These are phyloP conservation scores for Calocybe cyanea DNA, from an alignment of 768 basidiomycete species.

Conservation along the genomic window DNA sequence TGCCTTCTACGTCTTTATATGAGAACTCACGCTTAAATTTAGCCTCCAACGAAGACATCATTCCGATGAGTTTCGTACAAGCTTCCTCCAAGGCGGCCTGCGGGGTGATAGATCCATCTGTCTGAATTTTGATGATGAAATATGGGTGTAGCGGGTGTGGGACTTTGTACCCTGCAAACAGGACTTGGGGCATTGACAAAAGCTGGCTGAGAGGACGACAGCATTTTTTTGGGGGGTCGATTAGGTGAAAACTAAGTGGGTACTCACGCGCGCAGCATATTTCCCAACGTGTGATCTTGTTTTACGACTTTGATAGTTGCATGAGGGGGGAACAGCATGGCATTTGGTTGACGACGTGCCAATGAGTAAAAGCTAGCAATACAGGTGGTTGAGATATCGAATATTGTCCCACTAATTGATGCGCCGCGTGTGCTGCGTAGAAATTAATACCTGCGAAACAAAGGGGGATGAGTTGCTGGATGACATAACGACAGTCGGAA, in stretches of 20 bases:
- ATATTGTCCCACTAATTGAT: neutral
- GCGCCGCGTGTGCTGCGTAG: neutral
- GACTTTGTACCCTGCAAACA: conserved; percentile 97
- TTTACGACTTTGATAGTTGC: conserved; percentile 93
- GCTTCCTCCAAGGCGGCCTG: conserved; percentile 80
- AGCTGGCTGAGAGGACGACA: conserved; percentile 65
- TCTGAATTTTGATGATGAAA: conserved; percentile 94
- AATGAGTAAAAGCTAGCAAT: conserved; percentile 14
- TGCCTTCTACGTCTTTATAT: conserved; percentile 66
- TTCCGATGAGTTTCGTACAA: conserved; percentile 75
- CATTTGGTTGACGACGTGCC: conserved; percentile 11
- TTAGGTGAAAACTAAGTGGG: conserved; percentile 12
- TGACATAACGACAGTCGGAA: conserved; percentile 7
- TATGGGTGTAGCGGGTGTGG: conserved; percentile 95
- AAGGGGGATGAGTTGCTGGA: neutral
- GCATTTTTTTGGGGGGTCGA: neutral
- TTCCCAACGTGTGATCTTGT: conserved; percentile 95
- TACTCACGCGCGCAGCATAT: conserved; percentile 91
- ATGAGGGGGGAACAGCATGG: conserved; percentile 11
- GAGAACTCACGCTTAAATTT: conserved; percentile 84
- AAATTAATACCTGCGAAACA: neutral
- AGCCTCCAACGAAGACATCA: conserved; percentile 60
- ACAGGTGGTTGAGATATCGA: conserved; percentile 10
- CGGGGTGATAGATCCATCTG: conserved; percentile 83
- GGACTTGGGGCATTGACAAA: conserved; percentile 78